phyloP scores from a whole-genome alignment of 129 eudicot species.

The Oenanthe sinensis region DNA sequence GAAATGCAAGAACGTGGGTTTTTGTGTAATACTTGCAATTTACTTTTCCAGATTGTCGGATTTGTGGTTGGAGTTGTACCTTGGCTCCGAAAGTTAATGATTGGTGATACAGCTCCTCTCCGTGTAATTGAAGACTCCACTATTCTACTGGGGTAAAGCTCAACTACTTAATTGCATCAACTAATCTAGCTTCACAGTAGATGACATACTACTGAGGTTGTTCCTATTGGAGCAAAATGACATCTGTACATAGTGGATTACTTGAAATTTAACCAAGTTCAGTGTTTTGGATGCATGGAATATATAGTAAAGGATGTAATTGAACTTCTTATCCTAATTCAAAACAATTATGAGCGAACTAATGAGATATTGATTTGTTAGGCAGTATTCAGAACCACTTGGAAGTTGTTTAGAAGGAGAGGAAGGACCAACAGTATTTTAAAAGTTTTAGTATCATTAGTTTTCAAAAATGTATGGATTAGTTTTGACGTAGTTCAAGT shows the following conservation, averaged over 20 bases:
- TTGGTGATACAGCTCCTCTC: conserved; percentile 48
- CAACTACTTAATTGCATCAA: background rate
- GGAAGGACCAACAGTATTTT: background rate
- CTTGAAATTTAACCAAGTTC: background rate
- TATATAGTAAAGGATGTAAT: too few relatives aligned
- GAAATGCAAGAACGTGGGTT: background rate
- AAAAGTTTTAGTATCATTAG: background rate
- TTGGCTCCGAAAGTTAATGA: conserved; percentile 21
- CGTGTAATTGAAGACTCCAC: conserved; percentile 40
- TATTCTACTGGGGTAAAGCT: conserved; percentile 29
- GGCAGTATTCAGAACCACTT: too few relatives aligned
- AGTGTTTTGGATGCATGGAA: too few relatives aligned
- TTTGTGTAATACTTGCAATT: background rate
- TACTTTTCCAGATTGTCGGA: conserved; percentile 33
- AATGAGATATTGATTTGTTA: too few relatives aligned
- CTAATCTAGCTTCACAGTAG: background rate
- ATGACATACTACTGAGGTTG: background rate
- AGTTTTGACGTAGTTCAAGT: too few relatives aligned
- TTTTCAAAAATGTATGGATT: too few relatives aligned
- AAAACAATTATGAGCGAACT: too few relatives aligned
- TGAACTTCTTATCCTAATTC: too few relatives aligned
- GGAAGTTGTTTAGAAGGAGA: background rate
- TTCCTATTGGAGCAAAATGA: background rate
- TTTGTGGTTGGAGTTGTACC: conserved; percentile 40
- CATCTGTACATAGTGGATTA: background rate